Percentiles rank a stretch among this genome's conserved stretches.
Conservation (phyloP, 148 eudicot genomes). For the Rhododendron ferrugineum region DNA sequence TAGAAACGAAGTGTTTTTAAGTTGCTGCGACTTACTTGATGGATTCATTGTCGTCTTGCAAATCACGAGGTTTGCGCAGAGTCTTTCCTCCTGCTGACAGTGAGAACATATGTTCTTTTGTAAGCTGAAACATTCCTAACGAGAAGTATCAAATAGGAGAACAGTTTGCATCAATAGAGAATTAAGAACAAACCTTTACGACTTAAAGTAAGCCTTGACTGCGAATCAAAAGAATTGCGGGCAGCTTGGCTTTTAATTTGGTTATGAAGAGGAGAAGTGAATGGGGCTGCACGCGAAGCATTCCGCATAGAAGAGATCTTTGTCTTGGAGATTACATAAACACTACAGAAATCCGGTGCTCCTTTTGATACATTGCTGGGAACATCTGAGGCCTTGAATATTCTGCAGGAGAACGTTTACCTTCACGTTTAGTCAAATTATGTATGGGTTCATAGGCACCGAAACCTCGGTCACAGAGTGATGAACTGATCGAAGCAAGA, state of each 20-base stretch:
- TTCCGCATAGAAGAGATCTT: constrained; percentile 61
- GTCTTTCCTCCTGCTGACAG: constrained; percentile 40
- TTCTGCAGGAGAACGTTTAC: constrained; percentile 27
- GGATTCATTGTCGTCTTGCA: constrained; percentile 31
- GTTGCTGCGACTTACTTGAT: constrained; percentile 23
- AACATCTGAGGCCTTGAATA: constrained; percentile 55
- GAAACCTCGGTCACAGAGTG: neutral
- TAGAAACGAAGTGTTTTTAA: neutral
- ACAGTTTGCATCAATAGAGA: neutral
- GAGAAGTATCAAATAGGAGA: neutral
- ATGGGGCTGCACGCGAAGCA: constrained; percentile 59
- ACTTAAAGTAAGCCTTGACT: constrained; percentile 8
- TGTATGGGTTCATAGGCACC: neutral
- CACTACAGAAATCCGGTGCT: constrained; percentile 86
- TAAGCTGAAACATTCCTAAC: neutral
- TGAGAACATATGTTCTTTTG: neutral
- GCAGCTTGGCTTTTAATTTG: constrained; percentile 38
- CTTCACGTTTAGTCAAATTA: neutral
- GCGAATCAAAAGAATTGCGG: constrained; percentile 15
- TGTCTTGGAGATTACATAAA: constrained; percentile 73
- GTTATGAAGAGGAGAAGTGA: constrained; percentile 55
- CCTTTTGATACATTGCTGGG: constrained; percentile 55
- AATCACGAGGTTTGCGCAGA: constrained; percentile 8
- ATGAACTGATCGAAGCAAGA: neutral
- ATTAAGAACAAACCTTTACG: neutral